Conservation (phyloP, 2,329 filamentous ascomycete genomes). For the Fusarium falciforme region DNA sequence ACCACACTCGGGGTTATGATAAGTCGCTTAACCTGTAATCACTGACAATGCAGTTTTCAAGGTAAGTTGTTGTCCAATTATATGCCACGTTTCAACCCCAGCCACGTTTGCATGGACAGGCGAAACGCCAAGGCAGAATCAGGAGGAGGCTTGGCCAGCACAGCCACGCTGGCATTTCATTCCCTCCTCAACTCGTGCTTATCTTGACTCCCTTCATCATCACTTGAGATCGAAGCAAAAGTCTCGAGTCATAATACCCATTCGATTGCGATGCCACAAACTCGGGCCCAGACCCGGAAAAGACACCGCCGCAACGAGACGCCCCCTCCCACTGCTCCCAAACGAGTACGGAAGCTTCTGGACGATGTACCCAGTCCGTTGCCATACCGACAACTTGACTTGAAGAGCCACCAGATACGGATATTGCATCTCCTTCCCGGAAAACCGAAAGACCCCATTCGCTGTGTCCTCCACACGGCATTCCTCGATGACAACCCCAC, state of each 20-base stretch:
- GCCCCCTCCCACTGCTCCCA: not conserved
- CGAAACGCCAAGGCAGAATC: not conserved
- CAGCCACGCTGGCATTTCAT: not conserved
- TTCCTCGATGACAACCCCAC: not conserved
- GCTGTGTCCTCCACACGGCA: not conserved
- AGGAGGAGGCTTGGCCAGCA: not conserved
- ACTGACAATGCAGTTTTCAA: no score
- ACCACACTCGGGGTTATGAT: no score
- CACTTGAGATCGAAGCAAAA: not conserved
- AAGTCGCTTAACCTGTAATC: no score
- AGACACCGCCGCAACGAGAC: not conserved
- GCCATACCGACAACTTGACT: not conserved
- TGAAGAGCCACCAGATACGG: not conserved
- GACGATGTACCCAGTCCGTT: not conserved
- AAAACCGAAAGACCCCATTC: not conserved
- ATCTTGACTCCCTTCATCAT: not conserved
- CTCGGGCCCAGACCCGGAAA: not conserved
- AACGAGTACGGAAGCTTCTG: not conserved
- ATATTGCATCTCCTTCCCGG: slow-evolving; percentile 1
- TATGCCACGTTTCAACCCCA: not conserved
- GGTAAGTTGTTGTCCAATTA: not conserved
- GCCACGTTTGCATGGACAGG: not conserved
- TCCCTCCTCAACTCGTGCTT: not conserved
- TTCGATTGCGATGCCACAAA: not conserved
- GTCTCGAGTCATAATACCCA: not conserved